Conservation (phyloP, 306 rosid species). For the cucumber (Cucumis sativus) region DNA sequence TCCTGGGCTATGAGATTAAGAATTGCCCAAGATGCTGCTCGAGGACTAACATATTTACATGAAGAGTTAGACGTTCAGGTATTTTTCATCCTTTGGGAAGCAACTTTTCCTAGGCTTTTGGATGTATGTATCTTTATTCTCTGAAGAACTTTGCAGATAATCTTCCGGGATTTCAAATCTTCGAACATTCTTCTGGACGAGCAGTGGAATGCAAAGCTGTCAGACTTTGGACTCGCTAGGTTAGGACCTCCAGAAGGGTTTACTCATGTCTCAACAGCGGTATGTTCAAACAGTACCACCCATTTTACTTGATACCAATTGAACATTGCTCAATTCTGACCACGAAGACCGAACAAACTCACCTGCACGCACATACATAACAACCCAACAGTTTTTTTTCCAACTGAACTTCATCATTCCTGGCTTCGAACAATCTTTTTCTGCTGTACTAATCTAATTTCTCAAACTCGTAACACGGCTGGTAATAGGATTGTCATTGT, state of each 20-base stretch:
- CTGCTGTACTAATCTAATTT: background rate
- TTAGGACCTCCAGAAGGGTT: slow-evolving; percentile 91
- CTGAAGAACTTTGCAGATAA: slow-evolving; percentile 34
- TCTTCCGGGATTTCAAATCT: slow-evolving; percentile 95
- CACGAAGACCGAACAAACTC: background rate
- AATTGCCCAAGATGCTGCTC: slow-evolving; percentile 87
- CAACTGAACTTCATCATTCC: background rate
- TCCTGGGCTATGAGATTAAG: slow-evolving; percentile 72
- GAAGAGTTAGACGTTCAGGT: slow-evolving; percentile 97
- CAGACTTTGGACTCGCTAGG: slow-evolving; percentile 93
- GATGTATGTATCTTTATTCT: background rate
- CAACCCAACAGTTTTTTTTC: background rate
- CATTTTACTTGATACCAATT: background rate
- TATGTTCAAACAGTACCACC: slow-evolving; percentile 25
- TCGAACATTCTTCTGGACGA: slow-evolving; percentile 91
- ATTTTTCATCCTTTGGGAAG: background rate
- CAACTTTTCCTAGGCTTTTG: background rate
- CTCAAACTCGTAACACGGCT: background rate
- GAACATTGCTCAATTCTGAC: background rate
- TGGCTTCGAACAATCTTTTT: background rate
- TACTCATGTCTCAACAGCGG: slow-evolving; percentile 97
- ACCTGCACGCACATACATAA: background rate
- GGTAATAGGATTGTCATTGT: background rate
- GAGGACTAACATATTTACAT: slow-evolving; percentile 77
- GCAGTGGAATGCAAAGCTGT: slow-evolving; percentile 93